Conservation (phyloP, 257 asterid genomes). For the Solanum ahanhuiri region DNA sequence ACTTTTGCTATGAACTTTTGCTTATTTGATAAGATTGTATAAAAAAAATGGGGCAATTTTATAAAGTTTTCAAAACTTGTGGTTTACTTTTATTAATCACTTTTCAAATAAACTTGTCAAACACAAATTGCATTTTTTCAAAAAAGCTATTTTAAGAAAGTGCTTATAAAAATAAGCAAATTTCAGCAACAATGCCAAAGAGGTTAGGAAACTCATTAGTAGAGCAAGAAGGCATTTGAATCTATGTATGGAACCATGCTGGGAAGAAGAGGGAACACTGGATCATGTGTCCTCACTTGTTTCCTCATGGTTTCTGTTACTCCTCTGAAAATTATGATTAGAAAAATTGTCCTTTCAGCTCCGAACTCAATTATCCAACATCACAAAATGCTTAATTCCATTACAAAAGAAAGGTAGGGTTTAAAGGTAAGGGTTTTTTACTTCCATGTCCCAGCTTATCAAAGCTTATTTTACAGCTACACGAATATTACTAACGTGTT, state of each 20-base stretch:
- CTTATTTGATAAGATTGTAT: too few relatives aligned
- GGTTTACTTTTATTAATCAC: background rate
- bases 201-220: background rate
- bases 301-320: background rate
- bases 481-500: background rate
- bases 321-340: background rate
- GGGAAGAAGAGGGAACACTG: background rate
- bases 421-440: background rate
- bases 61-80: background rate
- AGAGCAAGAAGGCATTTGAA: background rate
- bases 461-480: background rate
- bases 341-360: background rate
- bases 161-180: background rate
- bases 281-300: background rate
- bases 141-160: background rate
- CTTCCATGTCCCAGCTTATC: background rate
- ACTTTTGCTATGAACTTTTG: background rate
- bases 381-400: background rate
- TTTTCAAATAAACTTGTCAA: background rate
- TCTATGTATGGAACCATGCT: background rate
- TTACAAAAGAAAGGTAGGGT: background rate
- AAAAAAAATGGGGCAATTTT: background rate
- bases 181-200: background rate
- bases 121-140: background rate
- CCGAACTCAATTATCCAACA: background rate